Base-by-base conservation (phyloP, 768 basidiomycete species). In the Naematelia aurantialba region DNA sequence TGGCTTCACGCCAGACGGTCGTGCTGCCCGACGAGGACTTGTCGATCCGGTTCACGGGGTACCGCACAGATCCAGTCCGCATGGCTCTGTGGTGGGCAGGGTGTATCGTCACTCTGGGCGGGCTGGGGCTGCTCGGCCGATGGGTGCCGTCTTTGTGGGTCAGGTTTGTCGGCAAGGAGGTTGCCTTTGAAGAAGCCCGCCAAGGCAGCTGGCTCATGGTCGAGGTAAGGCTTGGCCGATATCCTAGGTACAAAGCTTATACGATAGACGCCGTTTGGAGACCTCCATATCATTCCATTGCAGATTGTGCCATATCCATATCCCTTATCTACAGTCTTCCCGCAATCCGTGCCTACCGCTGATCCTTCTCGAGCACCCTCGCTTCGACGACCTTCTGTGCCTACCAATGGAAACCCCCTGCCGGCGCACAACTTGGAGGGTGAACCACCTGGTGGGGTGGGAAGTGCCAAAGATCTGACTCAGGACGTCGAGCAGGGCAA, bases 131-230 rank as follows among this genome's bases (percentile, higher is more conserved):
- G 17, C 76, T 93, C 8, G 93, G 92, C 2, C 86, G 91, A 69
- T 99, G 96, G 96, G 85, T 96, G 64, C 96, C 96, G 56, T 83
- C 82, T 4, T 64, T 92, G 25, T 97, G 96, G 96, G 83, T 98
- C 52, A 84, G 84, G 26, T 93, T 87, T 83, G 88, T 89, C 21
- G 85, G 90, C 1, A 81, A 79, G 46, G 89, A 93, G 76, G 89
- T 84, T 54, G 87, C 88, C 21, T 99, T 98, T 69, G 84, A 84
- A 49, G 58, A 89, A 56, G 80, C 85, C 8, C 76, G 78, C 31
- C 78, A 84, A 64, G 89, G 89, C 3, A 87, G 66, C 12, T 72
- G 74, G 55, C 71, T 91, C 66, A 88, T 93, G 17, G 85, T 94
- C 34, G 92, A 99, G 84, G 93, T 96, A 65, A 59, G 87, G 55